Base-by-base conservation (phyloP, 73 alveolate species). In the Durusdinium trenchii region DNA sequence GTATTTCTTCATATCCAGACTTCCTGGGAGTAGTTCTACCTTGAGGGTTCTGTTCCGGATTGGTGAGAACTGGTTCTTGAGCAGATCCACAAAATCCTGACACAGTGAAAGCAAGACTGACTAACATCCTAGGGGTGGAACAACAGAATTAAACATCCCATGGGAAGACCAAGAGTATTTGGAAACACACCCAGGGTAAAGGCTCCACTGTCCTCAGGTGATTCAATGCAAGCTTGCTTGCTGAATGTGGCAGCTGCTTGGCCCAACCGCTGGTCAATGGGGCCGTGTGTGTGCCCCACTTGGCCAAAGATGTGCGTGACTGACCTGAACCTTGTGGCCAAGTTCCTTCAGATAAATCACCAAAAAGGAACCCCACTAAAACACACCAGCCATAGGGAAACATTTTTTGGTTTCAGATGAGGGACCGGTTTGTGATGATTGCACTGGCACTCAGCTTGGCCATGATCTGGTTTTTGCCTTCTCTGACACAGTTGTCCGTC, bases 271-370 rank as follows among this genome's bases (percentile, higher is more conserved):
- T 84, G 94, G 18, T 84, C 94, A 1, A 84, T 36, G 4, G 94
- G 94, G 2, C 94, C 94, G 52, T 84, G 94, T 0, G 94, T 84
- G 43, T 84, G 94, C 3, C 94, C 94, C 0, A 84, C 94, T 26
- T 84, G 71, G 35, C 94, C 94, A 38, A 50, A 84, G 2, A 52
- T 4, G n/a, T 84, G 94, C 16, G 94, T 84, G 18, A 84, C 18
- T 0, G 38, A 1, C 4, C 94, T 28, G 78, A 84, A 84, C 94
- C 94, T 84, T 6, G 64, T 60, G 43, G 6, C 6, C 45, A 5
- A 45, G 89, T n/a, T n/a, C 38, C 6, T 3, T 3, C 28, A n/a
- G 47, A 38, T 50, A 40, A 38, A 76, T 9, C 86, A 38, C 38
- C 23, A 76, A 9, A 47, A 30, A 71, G 28, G 51, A n/a, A 6